phyloP scores from a whole-genome alignment of 805 yeast species.

The Kluyveromyces starmeri region DNA sequence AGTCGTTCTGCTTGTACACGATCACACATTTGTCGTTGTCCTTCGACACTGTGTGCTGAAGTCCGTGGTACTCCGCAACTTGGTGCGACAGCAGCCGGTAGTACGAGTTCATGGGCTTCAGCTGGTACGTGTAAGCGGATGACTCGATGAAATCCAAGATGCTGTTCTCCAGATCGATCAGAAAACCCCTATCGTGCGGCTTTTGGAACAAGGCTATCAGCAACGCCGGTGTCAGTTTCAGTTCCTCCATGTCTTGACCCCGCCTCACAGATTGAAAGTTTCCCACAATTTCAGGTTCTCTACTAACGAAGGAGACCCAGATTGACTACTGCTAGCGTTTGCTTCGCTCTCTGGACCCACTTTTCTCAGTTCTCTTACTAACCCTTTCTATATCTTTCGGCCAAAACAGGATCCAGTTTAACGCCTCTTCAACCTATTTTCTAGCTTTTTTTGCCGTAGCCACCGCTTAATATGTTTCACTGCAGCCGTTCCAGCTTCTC shows the following conservation, averaged over 20 bases:
- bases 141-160: conserved; percentile 38
- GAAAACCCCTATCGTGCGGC: conserved; percentile 40
- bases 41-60: conserved; percentile 48
- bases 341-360: too few relatives aligned
- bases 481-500: too few relatives aligned
- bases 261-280: too few relatives aligned
- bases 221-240: conserved; percentile 27
- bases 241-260: conserved; percentile 8
- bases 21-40: conserved; percentile 40
- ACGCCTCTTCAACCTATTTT: too few relatives aligned
- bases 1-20: conserved; percentile 32
- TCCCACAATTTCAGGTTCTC: too few relatives aligned
- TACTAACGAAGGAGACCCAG: too few relatives aligned
- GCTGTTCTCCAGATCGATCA: conserved; percentile 41
- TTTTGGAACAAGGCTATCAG: conserved; percentile 33
- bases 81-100: conserved; percentile 61
- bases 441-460: too few relatives aligned
- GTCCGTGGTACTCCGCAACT: conserved; percentile 54
- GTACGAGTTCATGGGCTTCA: conserved; percentile 58
- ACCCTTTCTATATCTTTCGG: too few relatives aligned
- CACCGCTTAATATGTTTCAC: too few relatives aligned
- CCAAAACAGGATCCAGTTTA: too few relatives aligned
- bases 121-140: conserved; percentile 32
- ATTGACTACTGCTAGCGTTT: too few relatives aligned
- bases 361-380: too few relatives aligned